Conservation (phyloP, 176 grass and related monocot species). For the Aegilops umbellulata region DNA sequence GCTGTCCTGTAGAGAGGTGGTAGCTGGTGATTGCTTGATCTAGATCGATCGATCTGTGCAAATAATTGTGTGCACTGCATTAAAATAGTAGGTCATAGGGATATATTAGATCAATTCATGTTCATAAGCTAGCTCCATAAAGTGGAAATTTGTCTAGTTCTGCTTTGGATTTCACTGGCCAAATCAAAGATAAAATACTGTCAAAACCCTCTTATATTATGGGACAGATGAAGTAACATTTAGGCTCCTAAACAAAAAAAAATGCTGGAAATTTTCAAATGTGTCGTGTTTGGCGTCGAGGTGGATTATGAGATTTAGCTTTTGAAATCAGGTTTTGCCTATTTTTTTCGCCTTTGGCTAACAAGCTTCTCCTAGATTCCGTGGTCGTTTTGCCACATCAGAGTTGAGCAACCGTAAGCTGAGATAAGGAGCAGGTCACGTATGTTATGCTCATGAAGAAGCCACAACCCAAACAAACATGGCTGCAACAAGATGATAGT, state of each 20-base stretch:
- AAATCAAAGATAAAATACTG: not conserved
- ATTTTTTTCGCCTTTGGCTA: too few species aligned
- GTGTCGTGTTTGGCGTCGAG: not conserved
- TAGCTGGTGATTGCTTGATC: constrained; percentile 5
- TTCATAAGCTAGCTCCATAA: not conserved
- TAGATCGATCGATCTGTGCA: constrained; percentile 9
- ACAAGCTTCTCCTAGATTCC: too few species aligned
- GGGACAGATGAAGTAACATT: too few species aligned
- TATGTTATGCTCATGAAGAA: not conserved
- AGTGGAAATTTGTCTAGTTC: constrained; percentile 8
- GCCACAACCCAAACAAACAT: not conserved
- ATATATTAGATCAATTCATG: not conserved
- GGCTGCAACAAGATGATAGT: not conserved
- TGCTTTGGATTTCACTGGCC: not conserved
- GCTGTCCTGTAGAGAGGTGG: constrained; percentile 27
- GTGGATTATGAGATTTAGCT: too few species aligned
- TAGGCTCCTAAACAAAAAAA: not conserved
- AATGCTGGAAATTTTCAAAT: not conserved
- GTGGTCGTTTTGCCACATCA: too few species aligned
- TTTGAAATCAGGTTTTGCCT: too few species aligned
- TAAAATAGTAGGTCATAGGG: not conserved
- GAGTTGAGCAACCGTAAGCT: too few species aligned
- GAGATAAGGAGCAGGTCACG: too few species aligned
- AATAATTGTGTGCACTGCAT: constrained; percentile 24
- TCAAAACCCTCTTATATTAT: too few species aligned